A percentile compares a stretch with the other conserved stretches of the same genome.
Conservation (phyloP, 2,329 filamentous ascomycete species). For the Nothophoma quercina region DNA sequence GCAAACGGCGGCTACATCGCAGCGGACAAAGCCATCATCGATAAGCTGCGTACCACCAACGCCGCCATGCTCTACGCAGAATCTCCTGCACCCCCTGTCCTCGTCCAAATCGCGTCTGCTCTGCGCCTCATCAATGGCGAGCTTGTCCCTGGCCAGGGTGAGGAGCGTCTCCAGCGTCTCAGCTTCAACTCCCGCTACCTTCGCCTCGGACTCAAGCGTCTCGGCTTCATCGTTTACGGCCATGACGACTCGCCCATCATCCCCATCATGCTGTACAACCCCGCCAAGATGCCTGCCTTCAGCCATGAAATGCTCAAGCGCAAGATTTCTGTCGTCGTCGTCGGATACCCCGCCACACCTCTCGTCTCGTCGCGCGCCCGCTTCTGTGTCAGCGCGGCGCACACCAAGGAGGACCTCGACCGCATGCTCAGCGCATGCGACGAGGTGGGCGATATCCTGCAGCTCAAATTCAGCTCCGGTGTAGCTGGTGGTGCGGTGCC, state of each 20-base stretch:
- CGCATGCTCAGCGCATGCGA: slow-evolving; percentile 88
- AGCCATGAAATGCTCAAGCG: slow-evolving; percentile 98
- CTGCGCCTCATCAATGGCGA: slow-evolving; percentile 91
- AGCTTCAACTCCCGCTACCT: slow-evolving; percentile 99
- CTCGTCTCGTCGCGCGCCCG: slow-evolving; percentile 93
- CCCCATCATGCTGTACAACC: slow-evolving; percentile 92
- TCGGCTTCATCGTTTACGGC: slow-evolving; percentile 95
- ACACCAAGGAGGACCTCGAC: slow-evolving; percentile 98
- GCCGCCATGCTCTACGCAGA: slow-evolving; percentile 88
- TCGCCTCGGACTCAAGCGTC: slow-evolving; percentile 93
- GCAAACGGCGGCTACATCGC: slow-evolving; percentile 97
- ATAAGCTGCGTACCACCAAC: slow-evolving; percentile 87
- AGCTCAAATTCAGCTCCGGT: slow-evolving; percentile 97
- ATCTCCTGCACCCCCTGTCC: slow-evolving; percentile 83
- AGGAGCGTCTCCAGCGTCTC: slow-evolving; percentile 92
- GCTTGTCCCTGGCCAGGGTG: slow-evolving; percentile 85
- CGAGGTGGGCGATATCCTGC: slow-evolving; percentile 88
- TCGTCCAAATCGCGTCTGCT: slow-evolving; percentile 88
- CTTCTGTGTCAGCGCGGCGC: slow-evolving; percentile 93
- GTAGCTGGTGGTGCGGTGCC: slow-evolving; percentile 86
- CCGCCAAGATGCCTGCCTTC: slow-evolving; percentile 98
- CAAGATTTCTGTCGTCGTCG: slow-evolving; percentile 96
- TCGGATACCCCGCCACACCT: slow-evolving; percentile 95
- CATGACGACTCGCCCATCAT: slow-evolving; percentile 98
- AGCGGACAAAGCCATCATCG: slow-evolving; percentile 87